Evolutionary conservation across 2,329 filamentous ascomycete genomes (phyloP).

Genomic region (Fusarium tuaranense): DNA sequence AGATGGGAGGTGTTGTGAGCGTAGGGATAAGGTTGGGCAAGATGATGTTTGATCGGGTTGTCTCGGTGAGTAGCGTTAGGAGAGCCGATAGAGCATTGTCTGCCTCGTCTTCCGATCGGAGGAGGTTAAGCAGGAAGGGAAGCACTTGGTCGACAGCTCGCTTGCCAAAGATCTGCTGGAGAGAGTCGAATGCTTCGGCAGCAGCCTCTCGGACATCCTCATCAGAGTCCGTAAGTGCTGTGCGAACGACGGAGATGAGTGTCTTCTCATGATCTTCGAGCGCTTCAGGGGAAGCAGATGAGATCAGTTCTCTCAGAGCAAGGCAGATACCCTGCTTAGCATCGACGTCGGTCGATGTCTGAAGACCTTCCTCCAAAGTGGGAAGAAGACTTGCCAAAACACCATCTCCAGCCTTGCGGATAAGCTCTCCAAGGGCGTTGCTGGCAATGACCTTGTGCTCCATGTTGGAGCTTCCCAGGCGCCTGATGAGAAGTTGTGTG

Average conservation of each 20-base stretch:
- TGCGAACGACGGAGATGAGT: constrained; percentile 92
- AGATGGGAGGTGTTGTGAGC: constrained; percentile 88
- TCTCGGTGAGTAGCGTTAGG: constrained; percentile 92
- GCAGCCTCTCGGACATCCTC: constrained; percentile 93
- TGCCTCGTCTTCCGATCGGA: constrained; percentile 86
- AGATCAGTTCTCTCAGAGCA: constrained; percentile 91
- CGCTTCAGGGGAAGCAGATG: constrained; percentile 87
- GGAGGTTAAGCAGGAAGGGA: constrained; percentile 89
- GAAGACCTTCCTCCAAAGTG: constrained; percentile 90
- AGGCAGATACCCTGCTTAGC: constrained; percentile 98
- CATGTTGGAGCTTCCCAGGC: constrained; percentile 95
- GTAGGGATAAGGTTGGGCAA: constrained; percentile 96
- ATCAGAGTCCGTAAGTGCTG: constrained; percentile 90
- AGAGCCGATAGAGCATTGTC: constrained; percentile 94
- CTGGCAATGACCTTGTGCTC: constrained; percentile 99
- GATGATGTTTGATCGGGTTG: constrained; percentile 94
- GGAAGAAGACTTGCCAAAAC: constrained; percentile 90
- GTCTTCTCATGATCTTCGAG: constrained; percentile 96
- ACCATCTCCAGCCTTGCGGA: constrained; percentile 94
- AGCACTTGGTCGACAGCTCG: constrained; percentile 94
- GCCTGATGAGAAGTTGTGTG: constrained; percentile 92
- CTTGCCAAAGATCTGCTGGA: constrained; percentile 95
- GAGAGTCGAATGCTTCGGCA: constrained; percentile 94
- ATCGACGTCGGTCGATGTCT: constrained; percentile 89
- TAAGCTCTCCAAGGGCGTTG: constrained; percentile 95